Percentiles rank a stretch among this genome's conserved stretches.
These are phyloP conservation scores for Populus nigra DNA, from an alignment of 345 rosid genomes.

Conservation along the genomic window DNA sequence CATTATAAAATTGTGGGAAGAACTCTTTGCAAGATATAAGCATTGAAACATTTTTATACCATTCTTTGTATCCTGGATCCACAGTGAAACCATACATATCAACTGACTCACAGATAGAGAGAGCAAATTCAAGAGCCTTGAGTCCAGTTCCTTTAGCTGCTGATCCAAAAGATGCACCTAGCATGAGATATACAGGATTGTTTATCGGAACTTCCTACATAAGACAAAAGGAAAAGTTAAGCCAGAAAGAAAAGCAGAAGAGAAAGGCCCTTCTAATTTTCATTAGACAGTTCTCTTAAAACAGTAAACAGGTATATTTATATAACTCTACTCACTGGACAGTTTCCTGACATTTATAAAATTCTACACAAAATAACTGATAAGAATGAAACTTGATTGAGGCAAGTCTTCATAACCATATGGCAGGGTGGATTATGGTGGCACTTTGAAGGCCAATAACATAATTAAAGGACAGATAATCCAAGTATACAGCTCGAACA, in stretches of 20 bases:
- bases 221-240: constrained; percentile 11
- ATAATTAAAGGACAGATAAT: background rate
- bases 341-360: background rate
- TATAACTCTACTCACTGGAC: background rate
- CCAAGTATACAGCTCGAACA: background rate
- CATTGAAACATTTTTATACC: constrained; percentile 40
- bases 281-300: background rate
- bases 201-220: constrained; percentile 90
- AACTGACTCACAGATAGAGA: constrained; percentile 80
- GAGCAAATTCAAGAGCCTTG: constrained; percentile 93
- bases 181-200: constrained; percentile 86
- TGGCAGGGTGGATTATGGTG: background rate
- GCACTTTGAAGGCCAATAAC: background rate
- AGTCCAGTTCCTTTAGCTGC: constrained; percentile 98
- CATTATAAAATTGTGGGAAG: background rate
- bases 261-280: background rate
- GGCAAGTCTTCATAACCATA: background rate
- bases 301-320: background rate
- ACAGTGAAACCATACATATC: constrained; percentile 98
- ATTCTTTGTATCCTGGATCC: constrained; percentile 93
- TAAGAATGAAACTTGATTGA: background rate
- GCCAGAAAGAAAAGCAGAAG: background rate
- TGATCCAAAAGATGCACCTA: constrained; percentile 95
- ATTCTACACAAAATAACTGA: background rate
- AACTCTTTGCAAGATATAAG: background rate